Conservation (phyloP, 2,329 filamentous ascomycete species). For the Epichloe amarillans region DNA sequence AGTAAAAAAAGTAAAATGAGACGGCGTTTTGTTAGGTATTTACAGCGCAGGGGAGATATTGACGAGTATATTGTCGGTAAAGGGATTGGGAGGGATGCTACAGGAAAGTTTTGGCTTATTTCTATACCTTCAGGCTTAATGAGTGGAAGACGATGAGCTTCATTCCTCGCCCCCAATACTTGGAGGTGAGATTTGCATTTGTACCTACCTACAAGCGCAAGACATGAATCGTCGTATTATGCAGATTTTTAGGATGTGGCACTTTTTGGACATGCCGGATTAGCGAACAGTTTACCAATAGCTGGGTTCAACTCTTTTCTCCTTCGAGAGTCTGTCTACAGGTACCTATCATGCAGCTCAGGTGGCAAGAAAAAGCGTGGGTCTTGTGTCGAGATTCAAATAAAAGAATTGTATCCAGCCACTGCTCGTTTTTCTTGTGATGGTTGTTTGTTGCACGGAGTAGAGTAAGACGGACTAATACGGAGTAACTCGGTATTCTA, state of each 20-base stretch:
- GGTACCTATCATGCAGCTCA: no score
- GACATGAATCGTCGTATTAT: slow-evolving; percentile 6
- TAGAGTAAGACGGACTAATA: no score
- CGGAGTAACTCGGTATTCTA: background rate
- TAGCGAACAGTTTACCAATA: slow-evolving; percentile 10
- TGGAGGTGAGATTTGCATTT: slow-evolving; percentile 10
- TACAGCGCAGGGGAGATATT: slow-evolving; percentile 3
- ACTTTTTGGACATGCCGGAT: slow-evolving; percentile 8
- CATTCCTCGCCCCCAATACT: slow-evolving; percentile 5
- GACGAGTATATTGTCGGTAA: slow-evolving; percentile 3
- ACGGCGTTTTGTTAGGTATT: slow-evolving; percentile 9
- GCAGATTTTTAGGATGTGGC: slow-evolving; percentile 1
- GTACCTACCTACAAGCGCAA: slow-evolving; percentile 8
- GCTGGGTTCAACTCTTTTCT: background rate
- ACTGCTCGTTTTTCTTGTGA: no score
- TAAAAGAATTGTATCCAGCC: no score
- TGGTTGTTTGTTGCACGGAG: background rate
- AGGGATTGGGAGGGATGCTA: slow-evolving; percentile 6
- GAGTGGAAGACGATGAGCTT: slow-evolving; percentile 1
- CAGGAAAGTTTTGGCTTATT: slow-evolving; percentile 3
- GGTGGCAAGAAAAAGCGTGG: no score
- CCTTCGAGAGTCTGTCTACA: background rate
- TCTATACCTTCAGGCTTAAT: slow-evolving; percentile 2
- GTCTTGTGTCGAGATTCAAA: no score
- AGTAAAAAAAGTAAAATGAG: background rate